Percentiles rank a stretch among this genome's conserved stretches.
These are phyloP conservation scores for Diaporthe velutina DNA, from an alignment of 2,329 filamentous ascomycete species.

Conservation along the genomic window DNA sequence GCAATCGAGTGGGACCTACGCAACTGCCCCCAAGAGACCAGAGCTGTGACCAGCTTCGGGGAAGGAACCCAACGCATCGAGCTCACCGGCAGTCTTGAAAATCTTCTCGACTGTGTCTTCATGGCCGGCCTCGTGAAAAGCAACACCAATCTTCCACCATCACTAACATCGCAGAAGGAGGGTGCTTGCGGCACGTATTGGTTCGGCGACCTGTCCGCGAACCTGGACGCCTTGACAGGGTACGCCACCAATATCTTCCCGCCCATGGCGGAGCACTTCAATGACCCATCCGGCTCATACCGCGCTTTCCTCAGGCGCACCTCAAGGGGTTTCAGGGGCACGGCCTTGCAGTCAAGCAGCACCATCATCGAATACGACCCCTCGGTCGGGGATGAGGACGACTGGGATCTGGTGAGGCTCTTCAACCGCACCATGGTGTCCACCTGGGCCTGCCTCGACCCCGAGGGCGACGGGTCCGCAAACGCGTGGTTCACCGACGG, in stretches of 20 bases:
- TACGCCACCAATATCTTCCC: conserved; percentile 42
- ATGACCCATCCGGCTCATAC: conserved; percentile 39
- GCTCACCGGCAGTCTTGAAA: conserved; percentile 37
- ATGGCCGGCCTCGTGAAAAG: conserved; percentile 44
- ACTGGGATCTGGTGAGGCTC: conserved; percentile 43
- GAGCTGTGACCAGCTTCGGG: conserved; percentile 45
- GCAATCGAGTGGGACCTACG: conserved; percentile 42
- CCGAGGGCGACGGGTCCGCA: conserved; percentile 21
- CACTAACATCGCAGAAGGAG: background rate
- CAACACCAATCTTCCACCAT: conserved; percentile 28
- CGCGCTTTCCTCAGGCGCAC: conserved; percentile 42
- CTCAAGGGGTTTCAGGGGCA: background rate
- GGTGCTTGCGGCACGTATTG: conserved; percentile 45
- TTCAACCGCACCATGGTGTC: conserved; percentile 42
- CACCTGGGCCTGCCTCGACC: conserved; percentile 39
- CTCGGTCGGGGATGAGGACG: conserved; percentile 38
- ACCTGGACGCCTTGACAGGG: conserved; percentile 41
- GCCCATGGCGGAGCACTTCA: conserved; percentile 42
- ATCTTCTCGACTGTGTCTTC: conserved; percentile 43
- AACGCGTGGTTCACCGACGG: conserved; percentile 43
- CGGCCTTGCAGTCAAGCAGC: conserved; percentile 33
- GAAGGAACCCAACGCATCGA: conserved; percentile 42
- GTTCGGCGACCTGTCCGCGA: conserved; percentile 44
- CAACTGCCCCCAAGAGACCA: conserved; percentile 39
- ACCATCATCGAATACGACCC: conserved; percentile 44